phyloP scores from a whole-genome alignment of 2,329 filamentous ascomycete species.

The Rhinocladiella mackenziei region DNA sequence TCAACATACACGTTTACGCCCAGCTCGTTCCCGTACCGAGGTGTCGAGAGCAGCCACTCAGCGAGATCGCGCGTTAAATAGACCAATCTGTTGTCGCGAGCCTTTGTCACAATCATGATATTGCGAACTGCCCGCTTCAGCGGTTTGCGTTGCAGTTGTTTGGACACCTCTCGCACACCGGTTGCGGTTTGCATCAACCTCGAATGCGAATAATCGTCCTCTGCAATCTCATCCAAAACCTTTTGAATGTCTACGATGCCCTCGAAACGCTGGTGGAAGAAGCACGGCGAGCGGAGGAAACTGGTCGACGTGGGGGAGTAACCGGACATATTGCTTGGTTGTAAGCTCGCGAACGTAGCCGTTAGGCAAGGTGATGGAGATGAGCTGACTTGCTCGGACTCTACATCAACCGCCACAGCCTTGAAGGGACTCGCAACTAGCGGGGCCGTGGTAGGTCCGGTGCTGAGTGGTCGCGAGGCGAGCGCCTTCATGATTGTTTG shows the following conservation, averaged over 20 bases:
- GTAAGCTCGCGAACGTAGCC: constrained; percentile 52
- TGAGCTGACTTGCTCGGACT: constrained; percentile 36
- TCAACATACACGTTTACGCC: constrained; percentile 98
- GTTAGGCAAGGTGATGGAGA: constrained; percentile 59
- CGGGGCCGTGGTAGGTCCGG: constrained; percentile 52
- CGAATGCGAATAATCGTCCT: constrained; percentile 87
- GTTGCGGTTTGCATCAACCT: constrained; percentile 92
- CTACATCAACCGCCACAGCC: constrained; percentile 6
- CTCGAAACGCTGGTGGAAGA: constrained; percentile 96
- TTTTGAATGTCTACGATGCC: constrained; percentile 92
- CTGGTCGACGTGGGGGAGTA: constrained; percentile 49
- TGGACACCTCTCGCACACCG: constrained; percentile 89
- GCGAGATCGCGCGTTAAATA: constrained; percentile 81
- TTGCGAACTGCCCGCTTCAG: constrained; percentile 88
- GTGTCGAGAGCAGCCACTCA: constrained; percentile 81
- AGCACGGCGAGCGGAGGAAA: constrained; percentile 85
- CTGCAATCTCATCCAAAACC: constrained; percentile 87
- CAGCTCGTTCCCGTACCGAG: constrained; percentile 81
- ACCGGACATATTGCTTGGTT: constrained; percentile 42
- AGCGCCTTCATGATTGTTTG: constrained; percentile 81
- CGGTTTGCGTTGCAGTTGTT: constrained; percentile 86
- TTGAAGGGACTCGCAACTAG: constrained; percentile 14
- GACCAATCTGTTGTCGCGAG: constrained; percentile 89
- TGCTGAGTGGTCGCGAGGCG: constrained; percentile 58
- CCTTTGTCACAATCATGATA: constrained; percentile 98